Evolutionary conservation across 257 asterid genomes (phyloP).

Genomic region (Ophiorrhiza pumila): DNA sequence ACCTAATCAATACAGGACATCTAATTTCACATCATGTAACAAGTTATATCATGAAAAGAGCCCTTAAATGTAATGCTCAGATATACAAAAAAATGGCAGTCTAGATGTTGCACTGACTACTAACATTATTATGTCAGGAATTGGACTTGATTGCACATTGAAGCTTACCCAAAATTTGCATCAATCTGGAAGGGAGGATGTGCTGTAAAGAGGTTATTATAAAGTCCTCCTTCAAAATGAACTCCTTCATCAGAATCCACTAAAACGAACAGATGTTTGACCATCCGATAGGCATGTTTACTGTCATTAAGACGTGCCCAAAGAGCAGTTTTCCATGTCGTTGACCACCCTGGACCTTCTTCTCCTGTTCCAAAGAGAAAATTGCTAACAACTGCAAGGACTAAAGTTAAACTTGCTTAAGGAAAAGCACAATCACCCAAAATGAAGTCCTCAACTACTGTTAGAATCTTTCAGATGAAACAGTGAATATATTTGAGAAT

Average conservation of each 20-base stretch:
- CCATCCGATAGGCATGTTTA: slow-evolving; percentile 63
- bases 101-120: not conserved
- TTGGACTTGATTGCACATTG: not conserved
- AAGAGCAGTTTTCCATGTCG: slow-evolving; percentile 64
- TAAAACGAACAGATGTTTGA: slow-evolving; percentile 56
- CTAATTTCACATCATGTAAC: not conserved
- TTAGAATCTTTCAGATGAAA: not conserved
- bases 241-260: slow-evolving; percentile 52
- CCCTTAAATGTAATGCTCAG: not conserved
- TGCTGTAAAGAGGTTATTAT: slow-evolving; percentile 67
- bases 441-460: not conserved
- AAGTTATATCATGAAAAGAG: not conserved
- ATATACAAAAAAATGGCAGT: not conserved
- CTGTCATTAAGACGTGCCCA: slow-evolving; percentile 71
- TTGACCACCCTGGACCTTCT: slow-evolving; percentile 88
- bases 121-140: not conserved
- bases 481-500: not conserved
- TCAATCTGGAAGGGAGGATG: slow-evolving; percentile 92
- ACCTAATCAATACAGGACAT: too few relatives aligned
- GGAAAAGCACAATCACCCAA: not conserved
- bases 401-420: not conserved
- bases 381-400: not conserved
- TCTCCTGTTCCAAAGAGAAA: slow-evolving; percentile 45
- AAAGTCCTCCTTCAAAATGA: slow-evolving; percentile 62
- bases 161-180: slow-evolving; percentile 72